Conservation (phyloP, 768 basidiomycete genomes). For the Podaxis sp. region DNA sequence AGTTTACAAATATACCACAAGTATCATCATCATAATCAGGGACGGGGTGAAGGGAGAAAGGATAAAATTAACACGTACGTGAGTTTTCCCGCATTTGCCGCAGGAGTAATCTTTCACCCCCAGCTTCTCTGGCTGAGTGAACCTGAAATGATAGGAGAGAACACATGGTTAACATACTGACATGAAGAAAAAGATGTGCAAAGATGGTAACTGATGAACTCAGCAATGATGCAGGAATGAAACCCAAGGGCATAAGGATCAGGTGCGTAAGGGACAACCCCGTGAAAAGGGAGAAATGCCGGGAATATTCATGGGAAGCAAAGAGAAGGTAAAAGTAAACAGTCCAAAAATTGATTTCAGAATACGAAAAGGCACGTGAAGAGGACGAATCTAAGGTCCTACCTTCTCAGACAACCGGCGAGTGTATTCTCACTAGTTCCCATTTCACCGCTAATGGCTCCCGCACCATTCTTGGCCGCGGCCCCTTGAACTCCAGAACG, state of each 20-base stretch:
- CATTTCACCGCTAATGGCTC: constrained; percentile 41
- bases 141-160: constrained; percentile 44
- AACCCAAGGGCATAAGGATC: background rate
- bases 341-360: background rate
- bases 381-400: constrained; percentile 18
- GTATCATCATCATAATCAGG: background rate
- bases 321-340: background rate
- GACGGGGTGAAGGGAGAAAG: background rate
- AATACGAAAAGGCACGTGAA: background rate
- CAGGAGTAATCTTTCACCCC: constrained; percentile 84
- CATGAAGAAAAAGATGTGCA: background rate
- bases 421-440: constrained; percentile 62
- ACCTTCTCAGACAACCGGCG: constrained; percentile 75
- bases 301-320: background rate
- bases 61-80: constrained; percentile 38
- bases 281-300: background rate
- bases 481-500: constrained; percentile 7
- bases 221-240: background rate
- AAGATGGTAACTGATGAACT: background rate
- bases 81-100: constrained; percentile 73
- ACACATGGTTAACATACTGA: constrained; percentile 7
- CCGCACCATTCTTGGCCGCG: background rate
- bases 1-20: background rate
- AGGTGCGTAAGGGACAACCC: background rate
- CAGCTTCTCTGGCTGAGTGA: constrained; percentile 83